A percentile compares a stretch with the other conserved stretches of the same genome.
Conservation (phyloP, 495 filamentous ascomycete genomes). For the Xylaria flabelliformis region DNA sequence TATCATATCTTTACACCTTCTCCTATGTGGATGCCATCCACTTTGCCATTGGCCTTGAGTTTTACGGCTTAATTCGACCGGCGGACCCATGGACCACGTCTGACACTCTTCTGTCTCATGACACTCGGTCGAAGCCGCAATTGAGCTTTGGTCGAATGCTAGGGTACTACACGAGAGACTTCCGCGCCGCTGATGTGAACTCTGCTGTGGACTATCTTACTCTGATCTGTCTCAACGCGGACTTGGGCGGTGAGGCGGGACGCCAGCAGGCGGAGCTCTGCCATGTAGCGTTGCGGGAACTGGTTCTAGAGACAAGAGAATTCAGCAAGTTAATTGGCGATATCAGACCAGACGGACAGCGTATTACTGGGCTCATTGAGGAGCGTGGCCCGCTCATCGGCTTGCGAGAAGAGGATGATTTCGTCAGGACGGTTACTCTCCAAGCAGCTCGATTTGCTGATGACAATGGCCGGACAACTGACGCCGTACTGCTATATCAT, state of each 20-base stretch:
- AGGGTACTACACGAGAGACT: conserved; percentile 93
- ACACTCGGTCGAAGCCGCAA: conserved; percentile 79
- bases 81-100: conserved; percentile 71
- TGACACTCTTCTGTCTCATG: conserved; percentile 72
- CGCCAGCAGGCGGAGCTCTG: conserved; percentile 81
- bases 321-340: conserved; percentile 94
- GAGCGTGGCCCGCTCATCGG: conserved; percentile 85
- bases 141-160: conserved; percentile 94
- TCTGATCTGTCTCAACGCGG: conserved; percentile 90
- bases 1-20: conserved; percentile 87
- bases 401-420: conserved; percentile 77
- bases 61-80: conserved; percentile 89
- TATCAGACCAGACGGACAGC: conserved; percentile 78
- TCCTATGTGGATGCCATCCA: conserved; percentile 92
- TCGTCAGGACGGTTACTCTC: conserved; percentile 83
- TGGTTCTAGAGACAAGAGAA: conserved; percentile 91
- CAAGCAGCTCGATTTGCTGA: conserved; percentile 91
- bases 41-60: conserved; percentile 87
- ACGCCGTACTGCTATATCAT: conserved; percentile 93
- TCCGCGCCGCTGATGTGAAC: conserved; percentile 84
- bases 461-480: conserved; percentile 88
- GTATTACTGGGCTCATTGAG: conserved; percentile 86
- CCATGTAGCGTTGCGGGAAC: conserved; percentile 92
- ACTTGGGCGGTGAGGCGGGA: conserved; percentile 74
- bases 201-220: conserved; percentile 93